Base-by-base conservation (phyloP, 1,284 basidiomycete species). In the Puccinia triticina region DNA sequence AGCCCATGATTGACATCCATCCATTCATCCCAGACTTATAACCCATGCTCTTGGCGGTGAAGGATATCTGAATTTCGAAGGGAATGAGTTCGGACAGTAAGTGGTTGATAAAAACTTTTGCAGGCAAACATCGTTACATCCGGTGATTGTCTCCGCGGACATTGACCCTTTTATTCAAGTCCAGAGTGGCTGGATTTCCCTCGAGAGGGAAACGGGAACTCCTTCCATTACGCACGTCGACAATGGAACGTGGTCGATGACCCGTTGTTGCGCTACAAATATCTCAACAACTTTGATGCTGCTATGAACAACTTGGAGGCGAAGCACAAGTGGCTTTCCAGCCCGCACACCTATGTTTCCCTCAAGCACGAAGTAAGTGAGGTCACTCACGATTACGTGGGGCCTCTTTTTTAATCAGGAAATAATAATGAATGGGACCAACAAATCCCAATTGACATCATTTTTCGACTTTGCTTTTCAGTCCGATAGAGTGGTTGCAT, bases 181-280 rank as follows among this genome's bases (percentile, higher is more conserved):
- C 73, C 76, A 37, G 74, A 50, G 92, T 99, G 96, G 96, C 94
- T 99, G 85, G 96, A 98, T 88, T 99, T 99, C 88, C 96, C 96
- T 55, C 92, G 96, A 46, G 94, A 92, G 84, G 96, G 96, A 21
- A 99, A 99, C 86, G 90, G 91, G 85, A 94, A 95, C 88, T 97
- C 95, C 14, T 99, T 95, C 90, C 93, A 96, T 85, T 94, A 98
- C 86, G 95, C 95, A 76, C 85, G 88, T 40, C 91, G 96, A 26
- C 96, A 98, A 86, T 99, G 95, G 92, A 96, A 96, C 87, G 89
- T 98, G 32, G 92, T 94, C 71, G 96, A 98, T 86, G 95, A 98
- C 86, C 85, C 86, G 0, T 84, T 94, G 37, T 89, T 98, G 80
- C 92, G 96, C 18, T 99, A 99, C 90, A 92, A 89, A 87, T 98